Conservation (phyloP, 768 basidiomycete genomes). For the Boletales sp. region DNA sequence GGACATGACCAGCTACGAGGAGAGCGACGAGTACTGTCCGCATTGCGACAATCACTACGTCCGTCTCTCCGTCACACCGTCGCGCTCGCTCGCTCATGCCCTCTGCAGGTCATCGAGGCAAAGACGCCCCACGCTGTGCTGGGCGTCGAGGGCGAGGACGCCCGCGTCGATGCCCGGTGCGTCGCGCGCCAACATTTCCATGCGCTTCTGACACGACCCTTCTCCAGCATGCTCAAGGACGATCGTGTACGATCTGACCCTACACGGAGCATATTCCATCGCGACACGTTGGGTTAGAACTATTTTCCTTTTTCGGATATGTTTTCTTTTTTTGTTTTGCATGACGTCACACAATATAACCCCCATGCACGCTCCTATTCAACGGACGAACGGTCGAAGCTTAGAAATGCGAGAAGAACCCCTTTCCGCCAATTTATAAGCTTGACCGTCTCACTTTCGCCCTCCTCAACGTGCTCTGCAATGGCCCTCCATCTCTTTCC, state of each 20-base stretch:
- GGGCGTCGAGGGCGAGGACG: slow-evolving; percentile 89
- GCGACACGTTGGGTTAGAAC: background rate
- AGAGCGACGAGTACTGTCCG: slow-evolving; percentile 97
- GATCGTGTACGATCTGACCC: slow-evolving; percentile 63
- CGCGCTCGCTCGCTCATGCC: background rate
- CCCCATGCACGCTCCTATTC: too few species aligned
- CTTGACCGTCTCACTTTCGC: background rate
- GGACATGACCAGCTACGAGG: slow-evolving; percentile 88
- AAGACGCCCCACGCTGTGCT: slow-evolving; percentile 85
- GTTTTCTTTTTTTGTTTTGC: too few species aligned
- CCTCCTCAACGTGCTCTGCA: background rate
- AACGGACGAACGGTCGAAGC: too few species aligned
- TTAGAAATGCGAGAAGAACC: slow-evolving; percentile 12
- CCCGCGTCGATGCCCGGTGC: slow-evolving; percentile 80
- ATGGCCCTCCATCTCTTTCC: slow-evolving; percentile 18
- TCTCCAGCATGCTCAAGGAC: slow-evolving; percentile 80
- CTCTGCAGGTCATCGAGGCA: slow-evolving; percentile 78
- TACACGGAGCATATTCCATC: slow-evolving; percentile 45
- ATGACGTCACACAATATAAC: too few species aligned
- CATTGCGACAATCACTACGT: slow-evolving; percentile 99
- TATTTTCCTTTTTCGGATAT: too few species aligned
- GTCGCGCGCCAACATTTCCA: slow-evolving; percentile 17
- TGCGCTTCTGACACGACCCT: background rate
- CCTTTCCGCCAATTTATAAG: slow-evolving; percentile 16
- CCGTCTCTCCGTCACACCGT: slow-evolving; percentile 27